phyloP scores from a whole-genome alignment of 768 basidiomycete genomes.

The Lactifluus rugatus region DNA sequence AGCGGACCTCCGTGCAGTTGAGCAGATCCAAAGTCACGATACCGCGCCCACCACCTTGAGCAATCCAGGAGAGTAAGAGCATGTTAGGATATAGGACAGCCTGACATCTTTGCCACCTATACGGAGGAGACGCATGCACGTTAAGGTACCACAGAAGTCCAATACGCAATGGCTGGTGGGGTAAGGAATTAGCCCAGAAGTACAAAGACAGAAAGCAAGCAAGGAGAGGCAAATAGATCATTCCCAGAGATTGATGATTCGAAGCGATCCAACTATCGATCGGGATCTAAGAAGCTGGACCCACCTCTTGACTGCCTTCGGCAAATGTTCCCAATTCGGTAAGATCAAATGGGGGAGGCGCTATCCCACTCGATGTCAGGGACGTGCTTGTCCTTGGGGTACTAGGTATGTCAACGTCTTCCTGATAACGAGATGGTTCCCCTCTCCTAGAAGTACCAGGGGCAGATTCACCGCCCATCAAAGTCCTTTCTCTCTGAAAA shows the following conservation, averaged over 20 bases:
- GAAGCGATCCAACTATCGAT: conserved; percentile 6
- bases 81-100: conserved; percentile 77
- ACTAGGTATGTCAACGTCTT: conserved; percentile 23
- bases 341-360: conserved; percentile 40
- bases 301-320: conserved; percentile 36
- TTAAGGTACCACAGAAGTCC: conserved; percentile 89
- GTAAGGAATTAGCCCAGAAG: conserved; percentile 9
- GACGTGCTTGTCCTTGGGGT: conserved; percentile 22
- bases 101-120: conserved; percentile 73
- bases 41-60: conserved; percentile 71
- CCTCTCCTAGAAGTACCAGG: conserved; percentile 9
- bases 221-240: not conserved
- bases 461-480: conserved; percentile 5
- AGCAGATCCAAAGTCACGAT: conserved; percentile 80
- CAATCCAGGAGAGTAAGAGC: conserved; percentile 80
- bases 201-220: conserved; percentile 2
- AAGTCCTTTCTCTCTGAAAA: conserved; percentile 23
- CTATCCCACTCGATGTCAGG: conserved; percentile 26
- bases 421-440: conserved; percentile 1
- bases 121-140: conserved; percentile 74
- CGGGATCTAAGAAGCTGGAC: conserved; percentile 15
- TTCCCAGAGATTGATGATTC: not conserved
- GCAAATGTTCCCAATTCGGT: conserved; percentile 37
- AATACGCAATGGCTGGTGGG: conserved; percentile 68
- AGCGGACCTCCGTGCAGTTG: conserved; percentile 80